Percentiles rank a stretch among this genome's conserved stretches.
Evolutionary conservation across 352 stramenopile genomes (phyloP).

Genomic region (Blastocystis sp.): DNA sequence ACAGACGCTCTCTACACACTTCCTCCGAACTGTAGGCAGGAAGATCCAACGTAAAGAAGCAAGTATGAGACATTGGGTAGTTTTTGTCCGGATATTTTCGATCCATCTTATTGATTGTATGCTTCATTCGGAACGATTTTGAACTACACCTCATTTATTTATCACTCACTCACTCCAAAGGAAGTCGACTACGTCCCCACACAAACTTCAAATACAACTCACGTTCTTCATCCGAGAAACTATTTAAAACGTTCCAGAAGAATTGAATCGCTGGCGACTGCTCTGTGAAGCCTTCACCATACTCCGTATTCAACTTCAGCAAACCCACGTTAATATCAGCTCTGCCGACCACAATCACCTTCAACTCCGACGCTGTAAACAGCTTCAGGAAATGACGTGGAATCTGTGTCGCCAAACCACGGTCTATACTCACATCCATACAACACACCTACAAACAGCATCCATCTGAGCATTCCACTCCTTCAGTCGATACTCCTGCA

Average conservation of each 20-base stretch:
- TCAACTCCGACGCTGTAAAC: conserved; percentile 71
- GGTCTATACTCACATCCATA: conserved; percentile 43
- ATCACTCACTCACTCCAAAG: conserved; percentile 72
- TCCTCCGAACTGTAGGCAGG: conserved; percentile 74
- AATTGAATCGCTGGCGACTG: conserved; percentile 79
- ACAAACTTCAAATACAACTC: conserved; percentile 86
- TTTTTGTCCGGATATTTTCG: conserved; percentile 73
- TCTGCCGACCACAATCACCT: conserved; percentile 70
- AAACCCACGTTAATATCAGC: conserved; percentile 70
- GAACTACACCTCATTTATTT: conserved; percentile 60
- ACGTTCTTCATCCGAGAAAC: conserved; percentile 83
- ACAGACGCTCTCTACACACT: conserved; percentile 74
- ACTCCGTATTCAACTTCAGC: conserved; percentile 72
- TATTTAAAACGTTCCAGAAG: conserved; percentile 83
- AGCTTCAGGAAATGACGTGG: conserved; percentile 79
- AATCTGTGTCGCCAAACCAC: conserved; percentile 80
- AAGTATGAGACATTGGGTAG: conserved; percentile 76
- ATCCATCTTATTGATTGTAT: conserved; percentile 69
- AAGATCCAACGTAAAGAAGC: conserved; percentile 77
- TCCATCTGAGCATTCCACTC: conserved; percentile 65
- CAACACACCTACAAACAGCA: conserved; percentile 72
- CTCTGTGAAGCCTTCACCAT: conserved; percentile 84
- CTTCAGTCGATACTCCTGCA: conserved; percentile 62
- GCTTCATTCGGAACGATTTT: conserved; percentile 75
- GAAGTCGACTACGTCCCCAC: conserved; percentile 80